Conservation (phyloP, 257 asterid genomes). For the Nicotiana tomentosiformis region DNA sequence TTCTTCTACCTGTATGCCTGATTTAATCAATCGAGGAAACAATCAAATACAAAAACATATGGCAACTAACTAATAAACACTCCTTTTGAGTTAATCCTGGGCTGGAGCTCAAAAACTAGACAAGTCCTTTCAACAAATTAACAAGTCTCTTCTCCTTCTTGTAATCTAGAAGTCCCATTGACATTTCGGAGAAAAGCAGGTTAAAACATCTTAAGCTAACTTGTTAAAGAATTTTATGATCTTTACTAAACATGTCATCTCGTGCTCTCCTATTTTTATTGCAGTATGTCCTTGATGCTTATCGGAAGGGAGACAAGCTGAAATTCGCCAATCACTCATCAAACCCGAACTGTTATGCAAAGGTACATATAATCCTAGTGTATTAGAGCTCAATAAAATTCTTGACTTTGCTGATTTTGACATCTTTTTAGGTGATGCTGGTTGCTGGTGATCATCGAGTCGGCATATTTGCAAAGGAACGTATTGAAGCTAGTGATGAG, state of each 20-base stretch:
- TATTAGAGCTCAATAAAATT: neutral
- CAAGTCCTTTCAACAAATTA: neutral
- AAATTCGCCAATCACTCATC: constrained; percentile 97
- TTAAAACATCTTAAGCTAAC: neutral
- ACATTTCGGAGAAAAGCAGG: neutral
- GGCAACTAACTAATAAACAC: neutral
- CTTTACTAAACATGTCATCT: neutral
- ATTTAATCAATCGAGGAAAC: neutral
- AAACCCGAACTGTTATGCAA: constrained; percentile 86
- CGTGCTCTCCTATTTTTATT: constrained; percentile 10
- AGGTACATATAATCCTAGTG: constrained; percentile 41
- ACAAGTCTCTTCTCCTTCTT: neutral
- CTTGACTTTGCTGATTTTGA: constrained; percentile 5
- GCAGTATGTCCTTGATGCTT: constrained; percentile 95
- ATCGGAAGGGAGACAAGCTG: constrained; percentile 91
- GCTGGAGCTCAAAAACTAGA: neutral
- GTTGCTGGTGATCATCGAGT: constrained; percentile 99
- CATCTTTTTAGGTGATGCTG: constrained; percentile 55
- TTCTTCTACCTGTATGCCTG: neutral
- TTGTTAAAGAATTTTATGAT: neutral
- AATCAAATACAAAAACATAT: neutral
- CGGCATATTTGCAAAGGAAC: constrained; percentile 89
- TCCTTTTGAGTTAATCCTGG: neutral
- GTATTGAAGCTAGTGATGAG: constrained; percentile 76
- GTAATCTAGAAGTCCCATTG: neutral